Evolutionary conservation across 2,329 filamentous ascomycete genomes (phyloP).

Genomic region (Xylaria arbuscula): DNA sequence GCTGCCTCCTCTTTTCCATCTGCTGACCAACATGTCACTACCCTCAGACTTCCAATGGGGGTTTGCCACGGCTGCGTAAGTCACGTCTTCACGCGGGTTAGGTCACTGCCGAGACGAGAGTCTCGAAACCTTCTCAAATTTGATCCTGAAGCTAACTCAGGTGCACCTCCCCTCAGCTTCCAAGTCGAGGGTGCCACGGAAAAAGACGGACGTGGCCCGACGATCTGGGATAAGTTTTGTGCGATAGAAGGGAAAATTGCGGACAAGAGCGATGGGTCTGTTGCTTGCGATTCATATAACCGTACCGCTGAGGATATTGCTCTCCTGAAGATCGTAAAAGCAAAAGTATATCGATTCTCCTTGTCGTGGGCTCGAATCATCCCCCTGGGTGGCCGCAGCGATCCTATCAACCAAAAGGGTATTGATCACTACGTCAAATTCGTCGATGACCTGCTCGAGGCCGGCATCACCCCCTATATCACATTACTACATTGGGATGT

Average conservation of each 20-base stretch:
- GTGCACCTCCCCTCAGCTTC: constrained; percentile 67
- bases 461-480: constrained; percentile 82
- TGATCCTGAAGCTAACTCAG: constrained; percentile 31
- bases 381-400: constrained; percentile 83
- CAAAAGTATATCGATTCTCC: constrained; percentile 84
- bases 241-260: constrained; percentile 84
- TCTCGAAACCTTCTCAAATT: background rate
- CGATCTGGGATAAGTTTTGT: constrained; percentile 93
- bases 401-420: constrained; percentile 82
- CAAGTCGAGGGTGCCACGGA: constrained; percentile 84
- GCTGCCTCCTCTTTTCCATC: constrained; percentile 35
- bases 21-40: constrained; percentile 62
- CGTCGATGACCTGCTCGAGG: constrained; percentile 79
- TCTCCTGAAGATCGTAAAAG: constrained; percentile 78
- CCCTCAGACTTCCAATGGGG: constrained; percentile 81
- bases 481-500: constrained; percentile 92
- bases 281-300: constrained; percentile 90
- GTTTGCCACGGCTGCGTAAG: constrained; percentile 80
- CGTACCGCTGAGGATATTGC: constrained; percentile 80
- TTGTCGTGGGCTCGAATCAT: constrained; percentile 88
- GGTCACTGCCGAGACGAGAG: constrained; percentile 11
- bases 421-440: constrained; percentile 82
- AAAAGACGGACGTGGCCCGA: constrained; percentile 81
- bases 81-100: constrained; percentile 23
- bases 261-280: constrained; percentile 77